These are phyloP conservation scores for Fonsecaea pugnacius DNA, from an alignment of 2,329 filamentous ascomycete genomes.

Conservation along the genomic window DNA sequence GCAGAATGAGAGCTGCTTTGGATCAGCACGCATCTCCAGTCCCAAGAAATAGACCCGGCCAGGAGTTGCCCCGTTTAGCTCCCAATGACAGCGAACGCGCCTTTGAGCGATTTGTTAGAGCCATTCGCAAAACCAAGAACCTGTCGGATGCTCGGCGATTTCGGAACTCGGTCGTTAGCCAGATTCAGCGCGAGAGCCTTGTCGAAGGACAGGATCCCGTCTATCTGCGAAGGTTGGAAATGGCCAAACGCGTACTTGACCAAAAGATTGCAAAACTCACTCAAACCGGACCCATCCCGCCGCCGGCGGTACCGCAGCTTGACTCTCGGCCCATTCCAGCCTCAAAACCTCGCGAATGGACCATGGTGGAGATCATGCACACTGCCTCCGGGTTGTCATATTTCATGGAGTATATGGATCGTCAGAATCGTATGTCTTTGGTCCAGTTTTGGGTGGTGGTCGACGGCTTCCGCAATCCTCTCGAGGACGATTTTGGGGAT, in stretches of 20 bases:
- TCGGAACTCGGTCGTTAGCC: conserved; percentile 87
- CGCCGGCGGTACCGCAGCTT: conserved; percentile 34
- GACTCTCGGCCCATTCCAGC: conserved; percentile 46
- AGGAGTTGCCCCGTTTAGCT: conserved; percentile 75
- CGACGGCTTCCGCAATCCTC: conserved; percentile 89
- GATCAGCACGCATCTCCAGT: conserved; percentile 91
- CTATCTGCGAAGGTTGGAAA: conserved; percentile 86
- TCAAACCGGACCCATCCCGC: conserved; percentile 57
- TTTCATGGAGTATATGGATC: conserved; percentile 99
- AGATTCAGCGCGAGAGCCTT: conserved; percentile 81
- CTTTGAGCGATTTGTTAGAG: conserved; percentile 92
- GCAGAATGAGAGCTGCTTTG: conserved; percentile 84
- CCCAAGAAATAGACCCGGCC: conserved; percentile 66
- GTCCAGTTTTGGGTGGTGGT: conserved; percentile 99
- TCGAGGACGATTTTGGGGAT: conserved; percentile 83
- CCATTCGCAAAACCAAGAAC: conserved; percentile 85
- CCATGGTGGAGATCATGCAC: conserved; percentile 82
- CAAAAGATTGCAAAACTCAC: conserved; percentile 84
- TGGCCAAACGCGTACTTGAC: conserved; percentile 85
- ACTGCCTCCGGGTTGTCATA: conserved; percentile 91
- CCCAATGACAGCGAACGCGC: conserved; percentile 85
- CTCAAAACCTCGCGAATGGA: conserved; percentile 70
- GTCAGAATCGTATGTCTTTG: conserved; percentile 79
- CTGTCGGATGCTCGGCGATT: conserved; percentile 91
- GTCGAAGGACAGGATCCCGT: conserved; percentile 80